Evolutionary conservation across 2,329 filamentous ascomycete species (phyloP).

Genomic region (Aulographum hederae): DNA sequence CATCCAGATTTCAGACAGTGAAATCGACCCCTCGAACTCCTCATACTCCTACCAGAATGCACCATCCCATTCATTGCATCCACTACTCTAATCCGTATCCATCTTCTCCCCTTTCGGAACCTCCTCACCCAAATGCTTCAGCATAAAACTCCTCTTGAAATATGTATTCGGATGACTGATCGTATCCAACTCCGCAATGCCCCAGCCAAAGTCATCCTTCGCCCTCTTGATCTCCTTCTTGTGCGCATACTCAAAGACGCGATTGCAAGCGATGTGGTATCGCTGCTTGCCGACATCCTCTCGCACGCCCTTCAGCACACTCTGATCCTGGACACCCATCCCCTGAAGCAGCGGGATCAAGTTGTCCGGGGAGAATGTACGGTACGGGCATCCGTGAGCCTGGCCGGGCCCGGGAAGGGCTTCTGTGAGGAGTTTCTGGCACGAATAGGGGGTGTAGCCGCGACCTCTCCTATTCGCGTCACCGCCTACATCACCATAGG

Average conservation of each 20-base stretch:
- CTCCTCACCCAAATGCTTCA: constrained; percentile 54
- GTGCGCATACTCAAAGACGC: constrained; percentile 81
- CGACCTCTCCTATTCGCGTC: constrained; percentile 72
- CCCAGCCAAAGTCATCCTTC: constrained; percentile 28
- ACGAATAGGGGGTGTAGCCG: constrained; percentile 82
- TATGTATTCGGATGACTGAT: constrained; percentile 97
- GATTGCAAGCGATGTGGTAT: constrained; percentile 90
- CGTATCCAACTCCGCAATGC: constrained; percentile 63
- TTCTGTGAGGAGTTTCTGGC: constrained; percentile 87
- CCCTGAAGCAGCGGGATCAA: constrained; percentile 56
- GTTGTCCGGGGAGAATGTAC: constrained; percentile 82
- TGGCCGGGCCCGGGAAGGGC: constrained; percentile 74
- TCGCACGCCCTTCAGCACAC: constrained; percentile 61
- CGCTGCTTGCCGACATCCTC: constrained; percentile 80
- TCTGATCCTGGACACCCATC: constrained; percentile 62
- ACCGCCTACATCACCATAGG: constrained; percentile 87
- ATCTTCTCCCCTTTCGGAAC: background rate
- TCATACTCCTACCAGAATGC: too few relatives aligned
- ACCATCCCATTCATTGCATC: too few relatives aligned
- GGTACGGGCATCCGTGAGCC: constrained; percentile 88
- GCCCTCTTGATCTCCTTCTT: constrained; percentile 37
- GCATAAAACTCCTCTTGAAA: constrained; percentile 81
- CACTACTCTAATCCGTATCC: background rate
- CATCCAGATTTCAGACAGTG: too few relatives aligned
- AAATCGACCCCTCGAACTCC: too few relatives aligned